Conservation (phyloP, 371 early-diverging fungal species). For the Circinella minor region DNA sequence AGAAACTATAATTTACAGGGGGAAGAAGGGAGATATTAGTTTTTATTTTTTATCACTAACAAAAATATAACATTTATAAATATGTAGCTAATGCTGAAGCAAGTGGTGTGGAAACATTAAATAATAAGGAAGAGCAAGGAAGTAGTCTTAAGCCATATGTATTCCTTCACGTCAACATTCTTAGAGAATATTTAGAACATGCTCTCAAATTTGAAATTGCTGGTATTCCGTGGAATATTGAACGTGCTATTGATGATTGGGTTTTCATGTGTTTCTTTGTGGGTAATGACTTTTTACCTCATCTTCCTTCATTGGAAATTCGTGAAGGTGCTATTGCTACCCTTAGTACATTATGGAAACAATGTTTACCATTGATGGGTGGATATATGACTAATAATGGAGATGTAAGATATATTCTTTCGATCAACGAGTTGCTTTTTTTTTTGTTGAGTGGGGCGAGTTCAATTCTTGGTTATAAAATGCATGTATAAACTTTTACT, state of each 20-base stretch:
- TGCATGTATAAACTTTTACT: background rate
- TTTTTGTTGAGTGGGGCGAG: too few relatives aligned
- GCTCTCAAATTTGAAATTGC: conserved; percentile 76
- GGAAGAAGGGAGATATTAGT: too few relatives aligned
- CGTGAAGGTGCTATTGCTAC: conserved; percentile 96
- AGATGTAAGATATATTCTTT: conserved; percentile 37
- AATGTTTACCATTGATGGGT: conserved; percentile 71
- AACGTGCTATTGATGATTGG: conserved; percentile 98
- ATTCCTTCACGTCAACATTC: conserved; percentile 84
- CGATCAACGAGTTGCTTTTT: background rate
- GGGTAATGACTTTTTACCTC: conserved; percentile 99
- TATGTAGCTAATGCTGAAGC: conserved; percentile 45
- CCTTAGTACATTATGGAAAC: conserved; percentile 89
- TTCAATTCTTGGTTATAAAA: background rate
- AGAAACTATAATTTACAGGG: background rate
- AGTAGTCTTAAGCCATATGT: conserved; percentile 83
- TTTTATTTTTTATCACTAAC: too few relatives aligned
- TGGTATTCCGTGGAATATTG: conserved; percentile 80
- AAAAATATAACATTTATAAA: background rate
- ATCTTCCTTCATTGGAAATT: conserved; percentile 97
- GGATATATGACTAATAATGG: conserved; percentile 91
- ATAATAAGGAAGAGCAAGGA: conserved; percentile 64
- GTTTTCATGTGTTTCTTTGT: conserved; percentile 99
- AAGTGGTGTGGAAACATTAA: conserved; percentile 25
- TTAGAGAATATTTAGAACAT: conserved; percentile 92